These are phyloP conservation scores for Fragilariopsis cylindrus DNA, from an alignment of 108 stramenopile genomes.

Conservation along the genomic window DNA sequence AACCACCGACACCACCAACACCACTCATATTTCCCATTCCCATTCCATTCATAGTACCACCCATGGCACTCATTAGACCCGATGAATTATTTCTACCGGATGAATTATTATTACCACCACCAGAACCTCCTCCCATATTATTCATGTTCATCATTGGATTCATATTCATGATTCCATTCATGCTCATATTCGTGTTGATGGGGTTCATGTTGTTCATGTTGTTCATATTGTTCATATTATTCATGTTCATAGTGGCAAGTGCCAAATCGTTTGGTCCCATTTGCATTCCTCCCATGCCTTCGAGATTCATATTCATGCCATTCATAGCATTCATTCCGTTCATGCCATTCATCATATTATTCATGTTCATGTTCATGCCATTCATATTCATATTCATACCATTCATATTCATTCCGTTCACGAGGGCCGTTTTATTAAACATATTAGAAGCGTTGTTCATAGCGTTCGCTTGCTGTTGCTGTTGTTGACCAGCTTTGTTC, in stretches of 20 bases:
- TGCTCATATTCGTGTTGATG: neutral
- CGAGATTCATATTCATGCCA: no score
- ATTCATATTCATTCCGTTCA: constrained; percentile 4
- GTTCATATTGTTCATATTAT: neutral
- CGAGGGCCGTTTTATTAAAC: constrained; percentile 1
- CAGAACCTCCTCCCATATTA: no score
- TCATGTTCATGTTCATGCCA: constrained; percentile 1
- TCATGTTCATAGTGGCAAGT: no score
- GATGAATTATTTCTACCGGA: neutral
- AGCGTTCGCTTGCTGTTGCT: neutral
- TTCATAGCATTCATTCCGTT: no score
- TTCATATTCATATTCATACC: neutral
- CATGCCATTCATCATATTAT: no score
- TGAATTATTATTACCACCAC: neutral
- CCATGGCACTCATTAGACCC: neutral
- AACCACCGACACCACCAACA: neutral
- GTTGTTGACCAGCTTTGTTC: neutral
- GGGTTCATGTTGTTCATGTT: neutral
- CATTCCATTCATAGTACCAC: constrained; percentile 2
- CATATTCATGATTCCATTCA: neutral
- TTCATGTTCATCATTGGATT: constrained; percentile 3
- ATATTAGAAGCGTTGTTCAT: neutral
- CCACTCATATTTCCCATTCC: constrained; percentile 13
- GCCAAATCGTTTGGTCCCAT: no score
- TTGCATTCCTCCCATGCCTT: no score